Conservation (phyloP, 306 rosid genomes). For the Heteromeles arbutifolia region DNA sequence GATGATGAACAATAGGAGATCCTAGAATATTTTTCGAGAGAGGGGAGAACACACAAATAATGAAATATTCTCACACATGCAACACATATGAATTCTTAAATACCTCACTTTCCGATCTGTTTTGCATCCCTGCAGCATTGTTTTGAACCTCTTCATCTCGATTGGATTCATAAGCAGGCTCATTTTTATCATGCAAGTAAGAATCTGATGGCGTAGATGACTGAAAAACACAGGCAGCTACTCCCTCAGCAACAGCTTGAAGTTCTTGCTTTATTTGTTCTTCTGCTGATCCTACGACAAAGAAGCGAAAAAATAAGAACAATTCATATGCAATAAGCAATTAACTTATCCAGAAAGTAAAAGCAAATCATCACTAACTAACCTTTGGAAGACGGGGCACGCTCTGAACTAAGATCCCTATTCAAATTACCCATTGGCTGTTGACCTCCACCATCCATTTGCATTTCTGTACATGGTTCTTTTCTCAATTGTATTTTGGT, state of each 20-base stretch:
- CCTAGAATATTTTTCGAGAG: neutral
- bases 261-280: constrained; percentile 74
- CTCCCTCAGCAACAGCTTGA: constrained; percentile 91
- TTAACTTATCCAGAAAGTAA: constrained; percentile 4
- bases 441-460: constrained; percentile 36
- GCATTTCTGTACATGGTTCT: constrained; percentile 40
- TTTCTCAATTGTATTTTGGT: constrained; percentile 31
- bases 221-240: constrained; percentile 80
- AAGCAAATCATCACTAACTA: constrained; percentile 25
- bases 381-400: constrained; percentile 40
- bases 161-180: constrained; percentile 27
- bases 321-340: constrained; percentile 7
- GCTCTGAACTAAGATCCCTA: constrained; percentile 44
- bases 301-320: constrained; percentile 15
- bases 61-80: neutral
- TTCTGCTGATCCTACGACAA: constrained; percentile 47
- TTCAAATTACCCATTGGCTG: constrained; percentile 31
- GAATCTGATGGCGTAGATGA: constrained; percentile 37
- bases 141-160: constrained; percentile 29
- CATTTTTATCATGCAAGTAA: constrained; percentile 31
- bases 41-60: neutral
- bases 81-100: neutral
- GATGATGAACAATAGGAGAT: neutral
- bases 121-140: constrained; percentile 16
- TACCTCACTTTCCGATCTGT: constrained; percentile 36